A percentile compares a stretch with the other conserved stretches of the same genome.
phyloP scores from a whole-genome alignment of 495 filamentous ascomycete genomes.

The Aspergillus indologenus region DNA sequence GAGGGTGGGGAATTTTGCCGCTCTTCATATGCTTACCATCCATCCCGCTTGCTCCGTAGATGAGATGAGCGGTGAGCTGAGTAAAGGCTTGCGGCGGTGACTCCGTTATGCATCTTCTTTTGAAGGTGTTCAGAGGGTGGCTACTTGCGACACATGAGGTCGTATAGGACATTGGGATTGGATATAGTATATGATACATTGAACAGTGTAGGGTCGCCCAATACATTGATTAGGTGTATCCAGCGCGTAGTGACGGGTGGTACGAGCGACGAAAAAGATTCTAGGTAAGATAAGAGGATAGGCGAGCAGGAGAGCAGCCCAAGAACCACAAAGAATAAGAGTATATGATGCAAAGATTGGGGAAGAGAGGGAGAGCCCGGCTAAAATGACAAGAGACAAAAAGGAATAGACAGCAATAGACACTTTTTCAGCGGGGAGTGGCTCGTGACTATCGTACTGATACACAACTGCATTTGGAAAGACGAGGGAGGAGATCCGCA shows the following conservation, averaged over 20 bases:
- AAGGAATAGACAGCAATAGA: background rate
- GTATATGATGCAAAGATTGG: background rate
- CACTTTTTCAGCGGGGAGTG: background rate
- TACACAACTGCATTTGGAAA: background rate
- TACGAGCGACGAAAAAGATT: background rate
- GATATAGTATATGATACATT: background rate
- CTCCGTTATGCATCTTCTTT: no score
- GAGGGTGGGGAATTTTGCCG: no score
- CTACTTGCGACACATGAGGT: no score
- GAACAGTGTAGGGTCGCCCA: no score
- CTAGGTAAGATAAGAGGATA: background rate
- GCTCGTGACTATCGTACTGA: background rate
- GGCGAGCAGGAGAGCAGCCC: background rate
- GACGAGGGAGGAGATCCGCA: background rate
- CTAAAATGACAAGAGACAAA: background rate
- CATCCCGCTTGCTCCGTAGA: no score
- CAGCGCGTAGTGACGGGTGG: no score
- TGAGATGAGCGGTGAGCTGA: no score
- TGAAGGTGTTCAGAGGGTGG: no score
- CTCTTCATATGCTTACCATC: no score
- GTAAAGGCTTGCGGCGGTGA: no score
- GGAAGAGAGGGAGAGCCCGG: background rate
- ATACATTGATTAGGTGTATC: no score
- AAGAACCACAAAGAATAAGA: background rate
- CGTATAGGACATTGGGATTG: background rate